Conservation (phyloP, 805 yeast species). For the Candida nitratophila region DNA sequence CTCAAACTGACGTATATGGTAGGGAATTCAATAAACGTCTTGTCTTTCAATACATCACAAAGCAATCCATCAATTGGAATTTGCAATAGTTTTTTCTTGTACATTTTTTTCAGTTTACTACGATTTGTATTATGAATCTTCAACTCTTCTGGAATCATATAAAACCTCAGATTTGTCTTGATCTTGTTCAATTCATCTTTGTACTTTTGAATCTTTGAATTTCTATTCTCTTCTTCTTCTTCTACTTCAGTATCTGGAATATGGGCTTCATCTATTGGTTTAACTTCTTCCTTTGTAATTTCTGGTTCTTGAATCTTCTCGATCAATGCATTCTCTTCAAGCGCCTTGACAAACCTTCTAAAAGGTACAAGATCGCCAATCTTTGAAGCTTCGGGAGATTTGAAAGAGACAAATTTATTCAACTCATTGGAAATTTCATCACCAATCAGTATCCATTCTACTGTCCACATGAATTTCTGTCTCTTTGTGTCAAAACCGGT, state of each 20-base stretch:
- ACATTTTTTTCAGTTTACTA: too few relatives aligned
- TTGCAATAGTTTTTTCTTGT: conserved; percentile 26
- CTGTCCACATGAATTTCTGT: conserved; percentile 66
- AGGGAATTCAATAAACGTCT: conserved; percentile 72
- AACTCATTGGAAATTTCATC: conserved; percentile 10
- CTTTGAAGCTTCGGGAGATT: conserved; percentile 30
- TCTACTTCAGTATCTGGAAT: too few relatives aligned
- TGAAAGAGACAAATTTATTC: conserved; percentile 25
- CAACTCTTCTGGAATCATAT: conserved; percentile 4
- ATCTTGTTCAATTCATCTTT: not conserved
- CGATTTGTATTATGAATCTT: not conserved
- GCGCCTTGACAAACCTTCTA: conserved; percentile 24
- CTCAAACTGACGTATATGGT: conserved; percentile 43
- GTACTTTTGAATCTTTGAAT: not conserved
- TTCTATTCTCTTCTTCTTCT: not conserved
- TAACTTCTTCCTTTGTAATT: too few relatives aligned
- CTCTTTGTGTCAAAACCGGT: conserved; percentile 62
- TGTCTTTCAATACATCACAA: conserved; percentile 44
- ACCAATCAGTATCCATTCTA: conserved; percentile 57
- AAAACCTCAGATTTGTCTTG: conserved; percentile 7
- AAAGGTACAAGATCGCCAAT: conserved; percentile 37
- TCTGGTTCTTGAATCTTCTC: too few relatives aligned
- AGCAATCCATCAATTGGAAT: conserved; percentile 31
- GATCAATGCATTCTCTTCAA: conserved; percentile 31
- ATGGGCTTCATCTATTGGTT: too few relatives aligned